Conservation (phyloP, 306 rosid genomes). For the Astragalus membranaceus region DNA sequence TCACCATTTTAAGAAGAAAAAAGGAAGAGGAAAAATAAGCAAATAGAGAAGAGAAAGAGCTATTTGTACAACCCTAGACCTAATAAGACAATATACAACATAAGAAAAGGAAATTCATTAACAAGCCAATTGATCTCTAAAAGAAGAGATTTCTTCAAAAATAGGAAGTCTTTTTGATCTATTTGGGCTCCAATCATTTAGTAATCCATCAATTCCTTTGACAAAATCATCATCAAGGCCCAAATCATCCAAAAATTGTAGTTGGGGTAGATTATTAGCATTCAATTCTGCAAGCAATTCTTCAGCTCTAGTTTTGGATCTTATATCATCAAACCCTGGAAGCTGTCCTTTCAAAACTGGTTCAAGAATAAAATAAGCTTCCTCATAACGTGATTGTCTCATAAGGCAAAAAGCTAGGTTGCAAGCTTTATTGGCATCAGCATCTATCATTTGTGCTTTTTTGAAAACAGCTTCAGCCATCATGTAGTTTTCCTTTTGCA, state of each 20-base stretch:
- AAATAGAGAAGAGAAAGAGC: neutral
- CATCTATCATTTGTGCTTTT: conserved; percentile 78
- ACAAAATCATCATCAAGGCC: conserved; percentile 52
- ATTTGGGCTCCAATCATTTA: conserved; percentile 46
- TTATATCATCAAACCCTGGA: conserved; percentile 48
- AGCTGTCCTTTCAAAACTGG: conserved; percentile 40
- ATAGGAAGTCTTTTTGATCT: conserved; percentile 80
- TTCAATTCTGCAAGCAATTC: conserved; percentile 44
- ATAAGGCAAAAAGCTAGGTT: conserved; percentile 64
- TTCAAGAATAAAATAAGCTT: conserved; percentile 43
- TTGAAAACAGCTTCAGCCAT: conserved; percentile 68
- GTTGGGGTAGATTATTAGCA: conserved; percentile 6
- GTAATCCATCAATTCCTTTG: conserved; percentile 61
- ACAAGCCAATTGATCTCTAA: conserved; percentile 78
- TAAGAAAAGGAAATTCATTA: conserved; percentile 14
- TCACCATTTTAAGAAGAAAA: conserved; percentile 26
- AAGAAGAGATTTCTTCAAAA: conserved; percentile 78
- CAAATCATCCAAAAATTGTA: conserved; percentile 1
- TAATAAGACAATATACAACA: conserved; percentile 12
- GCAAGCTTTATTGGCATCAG: conserved; percentile 83
- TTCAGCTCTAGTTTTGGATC: conserved; percentile 44
- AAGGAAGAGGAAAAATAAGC: conserved; percentile 3
- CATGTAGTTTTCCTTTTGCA: conserved; percentile 63
- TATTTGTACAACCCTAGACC: neutral
- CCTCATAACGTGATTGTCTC: conserved; percentile 48